These are phyloP conservation scores for Pythium vanterpoolii DNA, from an alignment of 352 stramenopile genomes.

Conservation along the genomic window DNA sequence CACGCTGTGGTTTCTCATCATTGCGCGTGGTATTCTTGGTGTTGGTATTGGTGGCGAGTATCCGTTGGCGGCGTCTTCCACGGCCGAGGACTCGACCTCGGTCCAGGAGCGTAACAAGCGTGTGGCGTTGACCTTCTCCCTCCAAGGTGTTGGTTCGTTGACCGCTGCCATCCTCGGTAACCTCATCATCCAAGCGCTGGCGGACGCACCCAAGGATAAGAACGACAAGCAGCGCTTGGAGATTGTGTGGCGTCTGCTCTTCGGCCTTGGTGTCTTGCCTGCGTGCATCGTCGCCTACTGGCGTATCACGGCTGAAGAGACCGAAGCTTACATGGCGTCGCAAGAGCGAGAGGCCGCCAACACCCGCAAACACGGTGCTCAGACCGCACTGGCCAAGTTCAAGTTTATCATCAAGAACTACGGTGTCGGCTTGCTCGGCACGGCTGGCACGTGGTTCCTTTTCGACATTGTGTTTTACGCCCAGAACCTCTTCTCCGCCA, in stretches of 20 bases:
- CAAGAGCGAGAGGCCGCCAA: conserved; percentile 13
- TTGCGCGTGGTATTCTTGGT: conserved; percentile 34
- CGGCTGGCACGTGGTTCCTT: conserved; percentile 54
- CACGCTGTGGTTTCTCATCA: conserved; percentile 39
- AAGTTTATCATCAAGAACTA: conserved; percentile 41
- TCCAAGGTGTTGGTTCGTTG: conserved; percentile 33
- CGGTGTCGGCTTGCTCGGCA: conserved; percentile 26
- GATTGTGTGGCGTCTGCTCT: conserved; percentile 55
- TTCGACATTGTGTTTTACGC: conserved; percentile 70
- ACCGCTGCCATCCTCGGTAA: conserved; percentile 31
- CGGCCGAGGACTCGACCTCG: conserved; percentile 31
- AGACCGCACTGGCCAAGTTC: conserved; percentile 13
- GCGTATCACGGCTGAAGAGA: conserved; percentile 52
- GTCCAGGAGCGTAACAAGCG: conserved; percentile 32
- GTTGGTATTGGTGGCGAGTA: conserved; percentile 40
- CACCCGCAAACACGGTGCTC: background rate
- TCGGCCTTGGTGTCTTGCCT: conserved; percentile 44
- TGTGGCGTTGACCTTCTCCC: conserved; percentile 36
- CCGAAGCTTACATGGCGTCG: conserved; percentile 35
- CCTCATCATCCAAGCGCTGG: conserved; percentile 22
- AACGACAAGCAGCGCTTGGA: conserved; percentile 37
- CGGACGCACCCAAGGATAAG: conserved; percentile 23
- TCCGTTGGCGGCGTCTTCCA: conserved; percentile 31
- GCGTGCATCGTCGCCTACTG: conserved; percentile 48
- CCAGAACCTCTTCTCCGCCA: conserved; percentile 52